Evolutionary conservation across 164 flowering plant genomes (phyloP).

Genomic region (Dillenia turbinata): DNA sequence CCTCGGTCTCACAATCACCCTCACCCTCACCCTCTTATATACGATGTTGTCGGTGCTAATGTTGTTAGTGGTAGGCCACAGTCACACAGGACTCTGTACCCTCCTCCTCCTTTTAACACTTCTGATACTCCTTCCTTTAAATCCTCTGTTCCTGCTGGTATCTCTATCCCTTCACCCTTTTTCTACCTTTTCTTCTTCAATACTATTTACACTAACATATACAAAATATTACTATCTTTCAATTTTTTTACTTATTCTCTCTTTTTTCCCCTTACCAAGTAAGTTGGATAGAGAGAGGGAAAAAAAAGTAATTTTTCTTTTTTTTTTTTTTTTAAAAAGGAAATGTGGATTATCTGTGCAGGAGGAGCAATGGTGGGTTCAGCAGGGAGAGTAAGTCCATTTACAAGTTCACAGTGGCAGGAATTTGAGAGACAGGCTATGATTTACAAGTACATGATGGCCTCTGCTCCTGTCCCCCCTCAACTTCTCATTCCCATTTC

Average conservation of each 20-base stretch:
- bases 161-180: background rate
- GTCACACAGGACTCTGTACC: constrained; percentile 25
- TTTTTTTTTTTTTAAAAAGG: too few relatives aligned
- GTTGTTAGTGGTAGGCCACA: constrained; percentile 9
- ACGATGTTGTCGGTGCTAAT: constrained; percentile 22
- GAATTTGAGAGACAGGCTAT: constrained; percentile 68
- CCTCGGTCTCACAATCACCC: too few relatives aligned
- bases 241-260: background rate
- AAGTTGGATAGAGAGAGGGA: background rate
- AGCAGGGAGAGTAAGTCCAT: constrained; percentile 31
- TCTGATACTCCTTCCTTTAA: constrained; percentile 17
- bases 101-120: constrained; percentile 39
- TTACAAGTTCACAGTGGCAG: constrained; percentile 59
- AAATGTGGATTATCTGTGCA: constrained; percentile 2
- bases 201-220: background rate
- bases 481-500: constrained; percentile 44
- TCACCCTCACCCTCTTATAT: constrained; percentile 6
- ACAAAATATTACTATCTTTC: background rate
- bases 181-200: background rate
- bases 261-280: background rate
- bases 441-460: constrained; percentile 64
- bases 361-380: constrained; percentile 18
- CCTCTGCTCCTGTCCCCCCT: constrained; percentile 62
- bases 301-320: background rate
- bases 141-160: constrained; percentile 29